phyloP scores from a whole-genome alignment of 192 early-diverging fungal species.

The Coemansia sp. region DNA sequence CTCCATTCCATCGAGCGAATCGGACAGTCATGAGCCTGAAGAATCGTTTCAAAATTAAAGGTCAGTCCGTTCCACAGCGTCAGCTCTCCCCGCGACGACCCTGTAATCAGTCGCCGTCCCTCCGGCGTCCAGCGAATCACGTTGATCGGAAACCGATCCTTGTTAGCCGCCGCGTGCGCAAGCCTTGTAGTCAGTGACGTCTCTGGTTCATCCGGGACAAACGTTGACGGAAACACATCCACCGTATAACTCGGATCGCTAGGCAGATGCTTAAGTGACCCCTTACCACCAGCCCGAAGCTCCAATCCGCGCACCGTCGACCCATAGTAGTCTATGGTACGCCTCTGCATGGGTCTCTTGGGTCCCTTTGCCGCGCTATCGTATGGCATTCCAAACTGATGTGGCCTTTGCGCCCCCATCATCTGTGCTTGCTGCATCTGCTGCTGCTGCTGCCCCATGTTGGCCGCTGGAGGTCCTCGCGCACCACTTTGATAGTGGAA shows the following conservation, averaged over 20 bases:
- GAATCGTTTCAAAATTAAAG: constrained; percentile 97
- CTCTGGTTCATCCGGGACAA: constrained; percentile 38
- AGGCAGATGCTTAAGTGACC: constrained; percentile 23
- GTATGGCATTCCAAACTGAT: constrained; percentile 1
- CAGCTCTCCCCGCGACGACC: constrained; percentile 90
- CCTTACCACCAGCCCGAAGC: constrained; percentile 9
- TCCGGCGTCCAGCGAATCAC: constrained; percentile 96
- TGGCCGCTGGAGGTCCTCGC: neutral
- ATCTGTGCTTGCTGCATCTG: neutral
- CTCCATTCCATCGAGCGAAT: constrained; percentile 96
- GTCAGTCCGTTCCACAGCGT: constrained; percentile 97
- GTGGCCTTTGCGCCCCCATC: neutral
- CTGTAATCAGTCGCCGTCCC: constrained; percentile 89
- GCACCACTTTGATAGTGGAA: constrained; percentile 6
- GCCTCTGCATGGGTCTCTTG: constrained; percentile 85
- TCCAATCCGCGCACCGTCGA: constrained; percentile 72
- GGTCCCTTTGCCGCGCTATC: constrained; percentile 68
- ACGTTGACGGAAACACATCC: constrained; percentile 55
- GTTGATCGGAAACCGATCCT: constrained; percentile 85
- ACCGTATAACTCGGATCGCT: constrained; percentile 45
- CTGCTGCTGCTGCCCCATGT: neutral
- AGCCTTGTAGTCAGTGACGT: constrained; percentile 34
- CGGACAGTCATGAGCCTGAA: constrained; percentile 86
- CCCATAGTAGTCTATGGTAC: constrained; percentile 92
- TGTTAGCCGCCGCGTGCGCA: constrained; percentile 69